Conservation (phyloP, 768 basidiomycete genomes). For the Podaxis sp. region DNA sequence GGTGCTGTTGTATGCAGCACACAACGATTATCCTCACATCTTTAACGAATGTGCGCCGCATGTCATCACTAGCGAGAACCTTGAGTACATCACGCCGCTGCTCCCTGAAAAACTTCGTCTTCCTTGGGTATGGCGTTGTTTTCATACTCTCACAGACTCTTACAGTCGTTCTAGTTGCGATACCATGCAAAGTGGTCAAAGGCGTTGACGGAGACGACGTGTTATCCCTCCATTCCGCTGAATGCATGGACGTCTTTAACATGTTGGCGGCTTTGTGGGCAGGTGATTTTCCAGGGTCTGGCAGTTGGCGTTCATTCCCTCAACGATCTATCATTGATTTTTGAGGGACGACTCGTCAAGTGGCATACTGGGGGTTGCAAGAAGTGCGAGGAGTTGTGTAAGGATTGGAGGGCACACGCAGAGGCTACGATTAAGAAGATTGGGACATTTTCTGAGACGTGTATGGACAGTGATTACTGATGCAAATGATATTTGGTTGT, state of each 20-base stretch:
- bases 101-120: slow-evolving; percentile 6
- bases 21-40: slow-evolving; percentile 9
- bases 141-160: neutral
- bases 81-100: neutral
- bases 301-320: slow-evolving; percentile 4
- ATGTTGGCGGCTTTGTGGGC: slow-evolving; percentile 1
- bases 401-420: neutral
- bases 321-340: neutral
- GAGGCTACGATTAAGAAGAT: neutral
- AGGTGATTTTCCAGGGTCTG: neutral
- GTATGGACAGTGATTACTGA: neutral
- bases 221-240: neutral
- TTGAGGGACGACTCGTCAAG: neutral
- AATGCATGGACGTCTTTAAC: neutral
- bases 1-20: slow-evolving; percentile 6
- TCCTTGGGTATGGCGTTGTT: neutral
- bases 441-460: slow-evolving; percentile 7
- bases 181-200: slow-evolving; percentile 11
- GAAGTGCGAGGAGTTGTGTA: neutral
- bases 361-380: neutral
- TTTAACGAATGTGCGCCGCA: slow-evolving; percentile 5
- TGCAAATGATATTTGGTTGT: neutral
- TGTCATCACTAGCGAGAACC: slow-evolving; percentile 6
- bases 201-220: neutral
- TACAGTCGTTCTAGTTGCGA: neutral